Base-by-base conservation (phyloP, 192 early-diverging fungal genomes). In the Cetraspora pellucida region DNA sequence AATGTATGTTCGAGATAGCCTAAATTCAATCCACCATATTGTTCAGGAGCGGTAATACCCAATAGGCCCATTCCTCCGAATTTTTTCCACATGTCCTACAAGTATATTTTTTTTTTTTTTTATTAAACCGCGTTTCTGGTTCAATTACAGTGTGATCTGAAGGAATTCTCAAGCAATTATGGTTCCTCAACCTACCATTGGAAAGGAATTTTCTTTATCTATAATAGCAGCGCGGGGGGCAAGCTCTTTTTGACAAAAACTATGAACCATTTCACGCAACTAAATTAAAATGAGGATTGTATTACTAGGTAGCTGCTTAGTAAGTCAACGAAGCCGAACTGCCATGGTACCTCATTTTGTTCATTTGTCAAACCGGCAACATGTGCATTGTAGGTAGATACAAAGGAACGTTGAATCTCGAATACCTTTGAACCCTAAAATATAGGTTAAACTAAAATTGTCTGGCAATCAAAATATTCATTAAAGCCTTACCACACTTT, bases 31-130 rank as follows among this genome's bases (percentile, higher is more conserved):
- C 96, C 96, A 74, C 96, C 95, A 82, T 96, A 95, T 78, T 92
- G 82, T 76, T 93, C 88, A 25, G 94, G 89, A 8, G 91, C 95
- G 23, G 96, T 98, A 69, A 98, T 89, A 60, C 96, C 96, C 9
- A 98, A 81, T 4, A 98, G 84, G 16, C 96, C 96, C 96, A 98
- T 98, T 46, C 93, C 88, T 64, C 96, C 96, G 79, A 98, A 92
- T 82, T 96, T 96, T 80, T 91, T 90, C 96, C 96, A 98, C 95
- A 97, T 96, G 77, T 96, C 95, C 85, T 87, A 79, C 57, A 28
- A 74, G 14, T 50, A 50, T 37, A 46, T 17, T 25, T 54, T 17
- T 3, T 23, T 23, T 43, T 49, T n/a, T 31, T 72, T 67, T 75
- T 45, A 13, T 27, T 45, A 46, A 30, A 30, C 14, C 46, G 21